Evolutionary conservation across 768 basidiomycete species (phyloP).

Genomic region (Leccinum disarticulatum): DNA sequence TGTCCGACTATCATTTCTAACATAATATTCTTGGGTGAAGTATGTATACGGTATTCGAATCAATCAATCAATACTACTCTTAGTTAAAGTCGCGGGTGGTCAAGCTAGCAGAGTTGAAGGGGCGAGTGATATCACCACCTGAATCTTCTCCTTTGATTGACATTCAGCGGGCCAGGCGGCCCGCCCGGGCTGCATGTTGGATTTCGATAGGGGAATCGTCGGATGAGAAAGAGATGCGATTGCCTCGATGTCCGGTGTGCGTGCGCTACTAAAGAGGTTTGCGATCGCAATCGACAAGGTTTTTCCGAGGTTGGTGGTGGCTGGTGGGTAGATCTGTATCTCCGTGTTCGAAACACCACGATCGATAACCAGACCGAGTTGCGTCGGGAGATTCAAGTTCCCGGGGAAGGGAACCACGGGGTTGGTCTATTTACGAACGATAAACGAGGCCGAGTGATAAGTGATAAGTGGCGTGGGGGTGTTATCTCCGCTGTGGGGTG

Average conservation of each 20-base stretch:
- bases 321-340: not conserved
- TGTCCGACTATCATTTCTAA: slow-evolving; percentile 10
- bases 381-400: not conserved
- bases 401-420: not conserved
- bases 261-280: not conserved
- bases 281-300: not conserved
- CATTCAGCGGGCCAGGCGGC: not conserved
- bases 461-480: not conserved
- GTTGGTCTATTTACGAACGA: not conserved
- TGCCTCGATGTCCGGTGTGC: not conserved
- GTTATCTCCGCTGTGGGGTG: not conserved
- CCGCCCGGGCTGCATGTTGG: not conserved
- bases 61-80: not conserved
- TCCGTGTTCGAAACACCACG: not conserved
- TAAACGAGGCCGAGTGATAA: not conserved
- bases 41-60: slow-evolving; percentile 8
- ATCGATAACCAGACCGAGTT: not conserved
- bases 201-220: not conserved
- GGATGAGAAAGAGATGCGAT: not conserved
- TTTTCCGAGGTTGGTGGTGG: not conserved
- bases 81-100: not conserved
- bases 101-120: not conserved
- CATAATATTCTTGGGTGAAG: slow-evolving; percentile 14
- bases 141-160: not conserved
- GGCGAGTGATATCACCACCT: not conserved